Percentiles rank a stretch among this genome's conserved stretches.
These are phyloP conservation scores for Lepidium campestre DNA, from an alignment of 441 rosid genomes.

Conservation along the genomic window DNA sequence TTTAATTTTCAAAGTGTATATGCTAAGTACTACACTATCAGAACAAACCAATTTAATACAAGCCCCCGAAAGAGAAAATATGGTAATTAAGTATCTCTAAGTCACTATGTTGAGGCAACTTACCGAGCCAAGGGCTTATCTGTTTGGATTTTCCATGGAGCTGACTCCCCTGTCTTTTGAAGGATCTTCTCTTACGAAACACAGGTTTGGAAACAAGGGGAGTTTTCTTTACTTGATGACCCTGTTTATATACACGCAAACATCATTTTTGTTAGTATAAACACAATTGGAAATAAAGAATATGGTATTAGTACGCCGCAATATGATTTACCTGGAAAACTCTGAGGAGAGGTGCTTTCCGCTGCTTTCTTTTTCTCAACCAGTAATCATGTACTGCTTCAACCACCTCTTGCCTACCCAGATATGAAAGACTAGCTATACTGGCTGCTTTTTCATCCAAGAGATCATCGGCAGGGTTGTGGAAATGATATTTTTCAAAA, in stretches of 20 bases:
- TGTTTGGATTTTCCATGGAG: slow-evolving; percentile 71
- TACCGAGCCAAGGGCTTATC: slow-evolving; percentile 49
- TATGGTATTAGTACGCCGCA: background rate
- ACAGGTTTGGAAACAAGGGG: slow-evolving; percentile 51
- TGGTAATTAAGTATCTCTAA: background rate
- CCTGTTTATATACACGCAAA: slow-evolving; percentile 36
- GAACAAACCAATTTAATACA: background rate
- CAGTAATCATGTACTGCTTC: slow-evolving; percentile 74
- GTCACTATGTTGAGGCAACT: background rate
- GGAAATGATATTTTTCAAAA: slow-evolving; percentile 69
- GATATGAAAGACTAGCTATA: slow-evolving; percentile 34
- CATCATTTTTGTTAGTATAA: background rate
- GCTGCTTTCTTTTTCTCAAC: slow-evolving; percentile 67
- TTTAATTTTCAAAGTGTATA: background rate
- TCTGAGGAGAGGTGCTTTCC: slow-evolving; percentile 50
- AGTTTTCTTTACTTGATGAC: slow-evolving; percentile 58
- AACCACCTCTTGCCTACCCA: slow-evolving; percentile 54
- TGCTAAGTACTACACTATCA: background rate
- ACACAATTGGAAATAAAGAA: background rate
- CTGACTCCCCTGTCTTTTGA: slow-evolving; percentile 66
- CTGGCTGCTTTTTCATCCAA: slow-evolving; percentile 45
- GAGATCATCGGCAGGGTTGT: slow-evolving; percentile 36
- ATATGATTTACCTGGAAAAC: slow-evolving; percentile 70
- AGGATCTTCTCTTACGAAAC: slow-evolving; percentile 77
- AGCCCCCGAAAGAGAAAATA: background rate